Evolutionary conservation across 2,329 filamentous ascomycete species (phyloP), one percentile per base, ranked within the genome.

Genomic region (Colletotrichum somersetense): DNA sequence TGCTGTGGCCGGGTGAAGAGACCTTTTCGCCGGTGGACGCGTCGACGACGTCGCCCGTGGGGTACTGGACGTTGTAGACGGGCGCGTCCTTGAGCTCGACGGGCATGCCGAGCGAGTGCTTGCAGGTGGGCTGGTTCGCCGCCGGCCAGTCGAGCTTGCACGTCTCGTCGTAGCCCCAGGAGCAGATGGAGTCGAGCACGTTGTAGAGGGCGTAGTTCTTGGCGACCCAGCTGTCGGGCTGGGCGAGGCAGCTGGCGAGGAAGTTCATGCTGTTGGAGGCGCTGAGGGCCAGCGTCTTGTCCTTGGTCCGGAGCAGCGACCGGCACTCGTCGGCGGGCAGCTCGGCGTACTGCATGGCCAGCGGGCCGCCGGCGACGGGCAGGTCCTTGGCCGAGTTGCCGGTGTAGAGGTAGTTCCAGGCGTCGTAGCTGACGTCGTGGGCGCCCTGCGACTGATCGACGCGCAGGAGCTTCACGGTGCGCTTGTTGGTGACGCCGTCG

Each of bases 261-360:
- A 83, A 89, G 76, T 88, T 86, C 82, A 88, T 87, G 81, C 83
- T 85, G 78, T 87, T 88, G 69, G 85, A 77, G 0, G 86, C 87
- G 76, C 83, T 82, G 67, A 86, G 80, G 0, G 84, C 82, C 26
- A 86, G 75, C 71, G 77, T 81, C 66, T 77, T 74, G 61, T 77
- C 79, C 38, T 81, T 75, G 12, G 85, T 85, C 50, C 83, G 75
- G 73, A 89, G 82, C n/a, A 90, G 81, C 61, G 79, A 76, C 16
- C 78, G 78, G 80, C 89, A 90, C 38, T 85, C 80, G 70, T 78
- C 80, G 35, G 83, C 81, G 68, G 82, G 81, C 44, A 84, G 84
- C 67, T 82, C 79, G 73, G 84, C 81, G 72, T 81, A 86, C 18
- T 82, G 79, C 81, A 89, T 89, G 26, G 81, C 78, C 30, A 88